Evolutionary conservation across 1,284 basidiomycete genomes (phyloP), one percentile per base, ranked within the genome.

Genomic region (Tilletia setariae): DNA sequence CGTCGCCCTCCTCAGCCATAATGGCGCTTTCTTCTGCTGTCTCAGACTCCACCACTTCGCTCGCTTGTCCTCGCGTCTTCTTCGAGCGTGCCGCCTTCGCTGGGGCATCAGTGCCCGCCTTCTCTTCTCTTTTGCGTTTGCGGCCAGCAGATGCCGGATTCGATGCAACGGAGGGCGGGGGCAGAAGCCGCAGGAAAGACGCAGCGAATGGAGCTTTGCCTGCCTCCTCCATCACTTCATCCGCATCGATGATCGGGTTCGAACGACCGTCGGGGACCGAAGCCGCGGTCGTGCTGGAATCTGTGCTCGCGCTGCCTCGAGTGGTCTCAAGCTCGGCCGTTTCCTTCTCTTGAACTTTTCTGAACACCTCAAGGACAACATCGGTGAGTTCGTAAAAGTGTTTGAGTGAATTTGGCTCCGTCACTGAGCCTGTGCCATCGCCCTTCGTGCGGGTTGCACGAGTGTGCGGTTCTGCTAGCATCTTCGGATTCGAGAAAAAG

Each of bases 71-170:
- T 13, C 46, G 62, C 42, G 11, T 30, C n/a, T 15, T 30, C 7
- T 28, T 23, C 83, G 35, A 40, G 11, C 35, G 35, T 11, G 35
- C 35, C 11, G 35, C 35, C 35, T 40, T 40, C 35, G 35, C 4
- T 11, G 11, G 11, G 84, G 23, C 86, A 74, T 87, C 86, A 90
- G 89, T 64, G 88, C 85, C 82, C 90, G 90, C 66, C 87, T 75
- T 1, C 85, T 83, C 43, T 61, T 67, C 30, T 65, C 67, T 25
- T n/a, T 61, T 61, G 16, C 56, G 28, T 30, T 61, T 61, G 28
- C 21, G 28, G 23, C 51, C 13, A 23, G n/a, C 28, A 23, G 51
- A 53, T 15, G 16, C 13, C n/a, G 51, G 28, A 25, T 21, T 11
- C 4, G 7, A 49, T 3, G 46, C 6, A 56, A 16, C 13, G 62